These are phyloP conservation scores for Amorphotheca resinae DNA, from an alignment of 495 filamentous ascomycete species.

Conservation along the genomic window DNA sequence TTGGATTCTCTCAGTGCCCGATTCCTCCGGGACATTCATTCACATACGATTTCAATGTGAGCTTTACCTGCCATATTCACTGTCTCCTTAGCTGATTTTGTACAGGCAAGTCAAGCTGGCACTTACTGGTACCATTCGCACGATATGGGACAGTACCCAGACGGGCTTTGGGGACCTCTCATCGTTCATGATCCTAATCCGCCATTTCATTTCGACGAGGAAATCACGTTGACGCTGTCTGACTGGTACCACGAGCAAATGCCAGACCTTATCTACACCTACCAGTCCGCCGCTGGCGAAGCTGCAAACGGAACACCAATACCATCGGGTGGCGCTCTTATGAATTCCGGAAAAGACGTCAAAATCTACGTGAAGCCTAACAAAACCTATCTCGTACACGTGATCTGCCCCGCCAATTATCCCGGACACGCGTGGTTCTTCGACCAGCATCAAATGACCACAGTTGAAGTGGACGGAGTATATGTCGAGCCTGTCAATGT, in stretches of 20 bases:
- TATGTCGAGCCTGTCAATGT: slow-evolving; percentile 20
- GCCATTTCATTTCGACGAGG: slow-evolving; percentile 51
- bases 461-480: slow-evolving; percentile 41
- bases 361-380: slow-evolving; percentile 45
- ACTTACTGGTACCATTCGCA: slow-evolving; percentile 17
- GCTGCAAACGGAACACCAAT: slow-evolving; percentile 38
- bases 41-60: slow-evolving; percentile 39
- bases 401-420: slow-evolving; percentile 56
- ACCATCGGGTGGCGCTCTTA: slow-evolving; percentile 50
- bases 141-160: slow-evolving; percentile 8
- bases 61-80: slow-evolving; percentile 4
- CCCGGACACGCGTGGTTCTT: slow-evolving; percentile 55
- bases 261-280: not conserved
- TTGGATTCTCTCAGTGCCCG: slow-evolving; percentile 56
- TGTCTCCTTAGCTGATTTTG: not conserved
- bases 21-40: slow-evolving; percentile 30
- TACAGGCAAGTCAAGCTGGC: slow-evolving; percentile 6
- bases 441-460: slow-evolving; percentile 48
- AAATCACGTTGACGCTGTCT: slow-evolving; percentile 43
- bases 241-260: not conserved
- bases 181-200: slow-evolving; percentile 52
- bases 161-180: slow-evolving; percentile 48
- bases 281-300: slow-evolving; percentile 41
- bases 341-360: slow-evolving; percentile 51
- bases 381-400: slow-evolving; percentile 65